Evolutionary conservation across 108 stramenopile genomes (phyloP).

Genomic region (Cyclotella atomus): DNA sequence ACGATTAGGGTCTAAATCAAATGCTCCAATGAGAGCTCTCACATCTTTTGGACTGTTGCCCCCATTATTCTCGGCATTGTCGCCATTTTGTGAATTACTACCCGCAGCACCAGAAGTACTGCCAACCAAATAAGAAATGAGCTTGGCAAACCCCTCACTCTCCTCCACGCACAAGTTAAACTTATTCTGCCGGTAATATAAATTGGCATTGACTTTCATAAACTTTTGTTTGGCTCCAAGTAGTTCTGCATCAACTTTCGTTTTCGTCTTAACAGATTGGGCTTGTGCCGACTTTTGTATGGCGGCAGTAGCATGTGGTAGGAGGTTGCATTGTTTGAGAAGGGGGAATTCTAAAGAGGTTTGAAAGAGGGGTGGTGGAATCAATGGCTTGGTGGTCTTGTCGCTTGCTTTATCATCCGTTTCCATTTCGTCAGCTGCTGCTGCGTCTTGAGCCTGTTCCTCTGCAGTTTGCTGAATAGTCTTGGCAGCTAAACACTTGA

Average conservation of each 20-base stretch:
- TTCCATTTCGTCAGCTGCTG: neutral
- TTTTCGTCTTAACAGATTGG: neutral
- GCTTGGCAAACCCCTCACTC: constrained; percentile 93
- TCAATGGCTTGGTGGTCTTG: neutral
- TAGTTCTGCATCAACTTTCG: neutral
- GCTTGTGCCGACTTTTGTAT: neutral
- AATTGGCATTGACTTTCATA: constrained; percentile 81
- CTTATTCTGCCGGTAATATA: constrained; percentile 91
- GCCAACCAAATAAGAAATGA: constrained; percentile 50
- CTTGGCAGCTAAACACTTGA: neutral
- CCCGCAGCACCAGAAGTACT: neutral
- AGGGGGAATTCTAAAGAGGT: neutral
- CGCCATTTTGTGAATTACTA: no score
- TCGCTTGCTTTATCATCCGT: neutral
- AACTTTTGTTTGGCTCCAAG: constrained; percentile 51
- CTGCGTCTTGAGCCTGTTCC: no score
- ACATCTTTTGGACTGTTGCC: constrained; percentile 3
- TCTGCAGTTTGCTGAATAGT: no score
- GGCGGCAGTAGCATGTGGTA: neutral
- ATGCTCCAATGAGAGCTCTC: constrained; percentile 82
- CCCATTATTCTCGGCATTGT: no score
- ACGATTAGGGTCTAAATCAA: constrained; percentile 97
- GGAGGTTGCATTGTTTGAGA: neutral
- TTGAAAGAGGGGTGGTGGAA: neutral
- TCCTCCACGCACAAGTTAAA: constrained; percentile 95